These are phyloP conservation scores for Xylariaceae sp. DNA, from an alignment of 2,329 filamentous ascomycete genomes.

Conservation along the genomic window DNA sequence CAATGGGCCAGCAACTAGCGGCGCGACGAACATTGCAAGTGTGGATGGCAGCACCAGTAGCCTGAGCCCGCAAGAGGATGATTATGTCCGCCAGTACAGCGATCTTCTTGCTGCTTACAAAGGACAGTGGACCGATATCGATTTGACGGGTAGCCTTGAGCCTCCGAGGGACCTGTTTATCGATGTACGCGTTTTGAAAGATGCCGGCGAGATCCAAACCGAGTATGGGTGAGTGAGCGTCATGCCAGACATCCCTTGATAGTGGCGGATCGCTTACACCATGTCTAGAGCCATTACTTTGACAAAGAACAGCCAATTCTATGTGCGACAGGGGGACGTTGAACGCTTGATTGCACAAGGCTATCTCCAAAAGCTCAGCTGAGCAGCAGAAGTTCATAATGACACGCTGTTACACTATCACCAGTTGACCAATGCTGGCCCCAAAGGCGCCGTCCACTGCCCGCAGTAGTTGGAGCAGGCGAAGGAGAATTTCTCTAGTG, in stretches of 20 bases:
- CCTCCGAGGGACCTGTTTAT: conserved; percentile 95
- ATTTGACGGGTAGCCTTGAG: conserved; percentile 87
- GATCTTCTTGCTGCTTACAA: conserved; percentile 95
- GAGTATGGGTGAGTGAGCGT: conserved; percentile 84
- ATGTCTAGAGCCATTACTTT: conserved; percentile 75
- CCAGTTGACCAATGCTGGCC: no score
- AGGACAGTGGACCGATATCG: conserved; percentile 96
- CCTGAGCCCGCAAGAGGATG: conserved; percentile 91
- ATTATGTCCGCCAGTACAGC: conserved; percentile 87
- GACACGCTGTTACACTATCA: no score
- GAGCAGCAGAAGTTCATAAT: no score
- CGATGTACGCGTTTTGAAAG: conserved; percentile 90
- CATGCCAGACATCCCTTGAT: neutral
- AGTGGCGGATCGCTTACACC: no score
- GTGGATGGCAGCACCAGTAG: conserved; percentile 60
- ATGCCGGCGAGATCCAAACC: conserved; percentile 97
- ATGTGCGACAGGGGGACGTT: conserved; percentile 91
- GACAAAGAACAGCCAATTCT: conserved; percentile 98
- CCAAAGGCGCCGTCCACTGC: no score
- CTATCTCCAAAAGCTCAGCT: conserved; percentile 85
- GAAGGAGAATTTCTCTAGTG: no score
- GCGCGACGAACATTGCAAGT: conserved; percentile 32
- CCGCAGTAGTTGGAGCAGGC: no score
- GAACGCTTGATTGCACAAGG: conserved; percentile 91
- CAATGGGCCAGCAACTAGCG: conserved; percentile 32